Conservation (phyloP, 257 asterid species). For the Solanum piurae region DNA sequence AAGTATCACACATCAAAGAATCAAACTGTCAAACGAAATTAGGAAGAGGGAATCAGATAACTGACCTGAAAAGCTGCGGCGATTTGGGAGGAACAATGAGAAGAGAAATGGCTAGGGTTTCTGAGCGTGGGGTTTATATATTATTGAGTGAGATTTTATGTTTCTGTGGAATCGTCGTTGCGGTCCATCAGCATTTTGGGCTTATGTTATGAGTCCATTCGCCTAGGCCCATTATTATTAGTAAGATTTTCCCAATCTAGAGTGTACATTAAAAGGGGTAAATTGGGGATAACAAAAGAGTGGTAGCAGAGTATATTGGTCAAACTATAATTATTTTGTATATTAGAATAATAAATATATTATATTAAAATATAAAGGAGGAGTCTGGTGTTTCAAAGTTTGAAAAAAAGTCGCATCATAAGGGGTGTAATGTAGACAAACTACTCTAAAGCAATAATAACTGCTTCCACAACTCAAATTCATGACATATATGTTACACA, state of each 20-base stretch:
- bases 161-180: not conserved
- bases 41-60: not conserved
- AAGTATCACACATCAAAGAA: not conserved
- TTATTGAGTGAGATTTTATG: not conserved
- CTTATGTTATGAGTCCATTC: not conserved
- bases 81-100: not conserved
- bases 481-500: fast-evolving
- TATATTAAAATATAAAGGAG: not conserved
- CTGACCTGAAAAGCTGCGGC: conserved; percentile 4
- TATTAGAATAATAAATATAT: not conserved
- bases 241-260: not conserved
- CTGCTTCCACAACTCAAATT: fast-evolving
- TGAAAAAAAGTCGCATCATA: fast-evolving
- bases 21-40: not conserved
- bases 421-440: fast-evolving
- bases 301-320: not conserved
- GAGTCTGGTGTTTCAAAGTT: fast-evolving
- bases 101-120: not conserved
- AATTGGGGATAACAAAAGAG: not conserved
- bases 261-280: not conserved
- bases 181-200: not conserved
- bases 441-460: not conserved
- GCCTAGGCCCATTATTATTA: not conserved
- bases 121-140: not conserved
- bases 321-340: not conserved